Conservation (phyloP, 1,139 yeast genomes). For the Geotrichum citri-aurantii region DNA sequence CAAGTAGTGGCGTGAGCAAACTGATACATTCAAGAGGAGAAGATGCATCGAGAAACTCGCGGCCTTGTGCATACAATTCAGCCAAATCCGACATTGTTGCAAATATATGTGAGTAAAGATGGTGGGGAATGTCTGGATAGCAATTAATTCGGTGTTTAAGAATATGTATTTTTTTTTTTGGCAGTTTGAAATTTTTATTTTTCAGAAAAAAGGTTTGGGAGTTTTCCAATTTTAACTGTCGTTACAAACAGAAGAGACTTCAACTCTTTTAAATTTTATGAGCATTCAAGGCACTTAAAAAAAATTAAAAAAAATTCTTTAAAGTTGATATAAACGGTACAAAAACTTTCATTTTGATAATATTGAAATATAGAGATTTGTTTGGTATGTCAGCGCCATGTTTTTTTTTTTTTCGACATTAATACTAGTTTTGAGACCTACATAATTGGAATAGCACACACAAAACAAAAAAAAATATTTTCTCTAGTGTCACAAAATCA, state of each 20-base stretch:
- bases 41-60: constrained; percentile 6
- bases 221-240: background rate
- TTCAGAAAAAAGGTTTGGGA: background rate
- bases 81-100: background rate
- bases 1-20: constrained; percentile 10
- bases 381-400: too few species aligned
- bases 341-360: too few species aligned
- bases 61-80: constrained; percentile 4
- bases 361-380: too few species aligned
- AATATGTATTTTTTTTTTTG: background rate
- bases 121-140: background rate
- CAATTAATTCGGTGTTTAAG: background rate
- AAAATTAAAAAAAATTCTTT: too few species aligned
- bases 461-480: too few species aligned
- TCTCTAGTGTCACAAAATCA: too few species aligned
- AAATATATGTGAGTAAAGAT: background rate
- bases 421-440: too few species aligned
- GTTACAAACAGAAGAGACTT: background rate
- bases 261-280: too few species aligned
- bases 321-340: too few species aligned
- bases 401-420: too few species aligned
- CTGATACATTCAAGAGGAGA: constrained; percentile 10
- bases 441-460: too few species aligned
- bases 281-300: too few species aligned
- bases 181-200: background rate